Base-by-base conservation (phyloP, 2,329 filamentous ascomycete species). In the Aspergillus puulaauensis region DNA sequence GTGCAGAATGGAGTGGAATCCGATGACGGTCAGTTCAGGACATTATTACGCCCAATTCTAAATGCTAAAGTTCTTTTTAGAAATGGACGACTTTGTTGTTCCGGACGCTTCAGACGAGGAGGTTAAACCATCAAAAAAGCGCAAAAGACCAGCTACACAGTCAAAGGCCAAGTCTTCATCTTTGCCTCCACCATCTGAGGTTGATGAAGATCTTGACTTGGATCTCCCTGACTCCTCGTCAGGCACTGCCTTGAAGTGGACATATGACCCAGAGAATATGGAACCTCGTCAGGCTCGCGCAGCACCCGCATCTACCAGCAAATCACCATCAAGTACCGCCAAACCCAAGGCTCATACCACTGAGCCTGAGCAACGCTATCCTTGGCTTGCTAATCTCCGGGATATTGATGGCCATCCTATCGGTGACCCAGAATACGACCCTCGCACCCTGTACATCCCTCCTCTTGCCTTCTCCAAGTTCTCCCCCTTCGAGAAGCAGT, bases 401-500 rank as follows among this genome's bases (percentile, higher is more conserved):
- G 95, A 99, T 73, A 91, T 91, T 49, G 92, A 98, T 67, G 86
- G 88, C 52, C 87, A 96, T 68, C 83, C 88, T 0, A 84, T 85
- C 0, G 88, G 84, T 9, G 86, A 97, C 72, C 89, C 93, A 0
- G 93, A 99, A 56, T 96, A 93, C 67, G 93, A 99, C 67, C 91
- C 91, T 8, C 84, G 91, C 19, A 96, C 92, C 0, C 83, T 99
- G n/a, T 96, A 88, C 73, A 89, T 99, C 35, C 95, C 95, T 0
- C 90, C 91, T 0, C 71, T 81, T 35, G 91, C 91, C 0, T 96
- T 88, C 87, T 77, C 78, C 31, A 88, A 90, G 24, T 97, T 99
- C 71, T 96, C 93, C 0, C 85, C 93, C 0, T 99, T 99, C 64
- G 95, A 99, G 76, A 96, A 92, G 74, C 95, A 99, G 72, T 99